Base-by-base conservation (phyloP, 805 yeast species). In the Ogataea zsoltii region DNA sequence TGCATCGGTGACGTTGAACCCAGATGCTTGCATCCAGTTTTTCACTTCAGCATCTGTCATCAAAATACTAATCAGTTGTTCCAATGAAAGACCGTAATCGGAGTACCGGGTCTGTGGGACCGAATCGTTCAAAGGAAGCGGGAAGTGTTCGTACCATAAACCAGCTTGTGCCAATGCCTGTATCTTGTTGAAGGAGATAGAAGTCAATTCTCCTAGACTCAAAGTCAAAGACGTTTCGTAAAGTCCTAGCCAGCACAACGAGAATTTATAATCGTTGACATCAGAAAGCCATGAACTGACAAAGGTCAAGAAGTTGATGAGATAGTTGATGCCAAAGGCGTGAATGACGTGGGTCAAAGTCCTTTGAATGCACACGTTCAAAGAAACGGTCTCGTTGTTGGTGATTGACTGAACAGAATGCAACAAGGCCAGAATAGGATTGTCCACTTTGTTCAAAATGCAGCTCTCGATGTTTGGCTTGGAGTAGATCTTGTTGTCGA, bases 401-500 rank as follows among this genome's bases (percentile, higher is more conserved):
- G 55, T 62, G 38, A 66, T 64, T 32, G 64, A 64, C 41, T 68
- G 68, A 30, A 72, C 59, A 17, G 62, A 61, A 29, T 66, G 62
- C 38, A 77, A 65, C 30, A 67, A 65, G 42, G 71, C 67, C 18
- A 69, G 51, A 21, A 77, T 41, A 33, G 73, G 66, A 54, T 75
- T 77, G 31, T 74, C 75, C 3, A 56, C 54, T 32, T 55, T 55
- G 43, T 65, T 66, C 3, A 72, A 55, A 26, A 76, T 72, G 46
- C 71, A 71, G 41, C 71, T 67, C 41, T 71, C 69, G 46, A 57
- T 56, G 53, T 78, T 74, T 0, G 82, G 79, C 48, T 41, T 54
- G 31, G 47, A 40, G 25, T 41, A 49, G n/a, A 44, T n/a, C 6
- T 52, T 51, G 7, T 34, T 32, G 32, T 50, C 52, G 13, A 44